Evolutionary conservation across 2,329 filamentous ascomycete species (phyloP), one percentile per base, ranked within the genome.

Genomic region (Pestalotiopsis sp.): DNA sequence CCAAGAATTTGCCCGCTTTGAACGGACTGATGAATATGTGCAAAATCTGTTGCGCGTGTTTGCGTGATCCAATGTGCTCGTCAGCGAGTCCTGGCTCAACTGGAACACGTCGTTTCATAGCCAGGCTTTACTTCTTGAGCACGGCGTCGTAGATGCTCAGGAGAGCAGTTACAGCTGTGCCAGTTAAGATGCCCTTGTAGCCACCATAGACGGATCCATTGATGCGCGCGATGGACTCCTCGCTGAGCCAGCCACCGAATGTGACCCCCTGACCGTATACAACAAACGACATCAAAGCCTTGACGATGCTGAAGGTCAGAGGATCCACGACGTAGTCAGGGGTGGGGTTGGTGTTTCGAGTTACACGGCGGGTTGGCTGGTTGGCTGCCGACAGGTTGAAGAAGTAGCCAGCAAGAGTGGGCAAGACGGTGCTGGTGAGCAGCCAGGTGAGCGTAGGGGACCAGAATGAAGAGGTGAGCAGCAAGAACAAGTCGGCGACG

Each of bases 291-390:
- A 94, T 80, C 66, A 98, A 78, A 0, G 92, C 94, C 83, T 97
- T 97, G 73, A 89, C 89, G 67, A 98, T 90, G 82, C 94, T 97
- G 82, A 97, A 99, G 24, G 91, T 92, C 76, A 98, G 82, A 3
- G 94, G 94, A 78, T 99, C 96, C 71, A 95, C 89, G 5, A 85
- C 82, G 71, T 91, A 89, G 71, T 88, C 86, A 52, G 81, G 77
- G 59, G 78, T 74, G 65, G 78, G 72, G 55, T 77, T 77, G 64
- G 76, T 76, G 76, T 83, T 84, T 71, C 82, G 79, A 65, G 77
- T 83, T 3, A 30, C 20, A 71, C 79, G 84, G 71, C 83, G 81
- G 57, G 77, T 74, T 73, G 77, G 68, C 72, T 77, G 74, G 71
- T 75, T 70, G 70, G 75, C 86, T 62, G 84, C 82, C 52, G 90